These are phyloP conservation scores for Yamadazyma trypodendri DNA, from an alignment of 1,139 yeast species.

Conservation along the genomic window DNA sequence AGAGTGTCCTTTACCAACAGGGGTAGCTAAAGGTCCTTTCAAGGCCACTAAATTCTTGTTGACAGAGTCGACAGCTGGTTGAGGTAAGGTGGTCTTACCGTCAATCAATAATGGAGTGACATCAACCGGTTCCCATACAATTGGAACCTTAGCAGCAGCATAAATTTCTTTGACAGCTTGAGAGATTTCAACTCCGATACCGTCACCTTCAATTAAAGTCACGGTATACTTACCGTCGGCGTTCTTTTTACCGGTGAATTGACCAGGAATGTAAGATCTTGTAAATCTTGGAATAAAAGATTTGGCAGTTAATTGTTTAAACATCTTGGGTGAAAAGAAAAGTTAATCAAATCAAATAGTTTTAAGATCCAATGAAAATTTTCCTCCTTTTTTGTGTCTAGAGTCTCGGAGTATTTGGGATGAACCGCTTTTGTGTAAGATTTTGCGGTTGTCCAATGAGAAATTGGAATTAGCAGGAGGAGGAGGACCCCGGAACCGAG, in stretches of 20 bases:
- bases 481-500: conserved; percentile 1
- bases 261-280: conserved; percentile 50
- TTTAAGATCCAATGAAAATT: conserved; percentile 5
- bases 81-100: conserved; percentile 93
- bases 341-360: background rate
- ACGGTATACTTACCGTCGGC: conserved; percentile 80
- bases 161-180: conserved; percentile 89
- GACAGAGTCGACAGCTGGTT: conserved; percentile 87
- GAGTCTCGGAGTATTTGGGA: conserved; percentile 6
- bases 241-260: conserved; percentile 46
- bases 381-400: conserved; percentile 3
- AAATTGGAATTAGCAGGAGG: background rate
- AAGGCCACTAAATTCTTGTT: conserved; percentile 91
- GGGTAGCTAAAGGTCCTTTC: conserved; percentile 98
- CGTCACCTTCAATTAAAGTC: conserved; percentile 97
- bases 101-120: conserved; percentile 90
- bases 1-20: conserved; percentile 98
- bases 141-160: conserved; percentile 90
- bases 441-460: conserved; percentile 4
- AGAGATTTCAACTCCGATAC: conserved; percentile 95
- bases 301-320: conserved; percentile 41
- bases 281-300: conserved; percentile 39
- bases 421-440: conserved; percentile 6
- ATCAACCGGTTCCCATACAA: conserved; percentile 96
- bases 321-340: conserved; percentile 23